These are phyloP conservation scores for Exserohilum rostratum DNA, from an alignment of 2,329 filamentous ascomycete genomes.

Conservation along the genomic window DNA sequence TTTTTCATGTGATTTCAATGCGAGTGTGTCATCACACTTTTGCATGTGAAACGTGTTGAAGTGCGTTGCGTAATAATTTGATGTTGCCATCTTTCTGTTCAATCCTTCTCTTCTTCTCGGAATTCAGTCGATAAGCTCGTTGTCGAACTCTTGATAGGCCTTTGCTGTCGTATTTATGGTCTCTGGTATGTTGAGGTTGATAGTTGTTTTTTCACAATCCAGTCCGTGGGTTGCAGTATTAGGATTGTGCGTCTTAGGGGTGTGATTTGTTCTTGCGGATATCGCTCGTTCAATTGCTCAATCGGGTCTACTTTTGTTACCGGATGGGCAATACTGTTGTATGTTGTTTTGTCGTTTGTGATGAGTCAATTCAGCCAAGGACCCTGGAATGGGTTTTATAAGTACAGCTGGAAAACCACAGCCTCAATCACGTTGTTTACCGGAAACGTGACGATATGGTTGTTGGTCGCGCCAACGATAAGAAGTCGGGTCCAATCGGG, in stretches of 20 bases:
- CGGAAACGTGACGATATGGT: not conserved
- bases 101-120: not conserved
- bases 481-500: conserved; percentile 11
- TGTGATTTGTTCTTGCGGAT: not conserved
- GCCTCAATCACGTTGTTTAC: conserved; percentile 23
- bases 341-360: not conserved
- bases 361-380: not conserved
- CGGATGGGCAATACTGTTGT: not conserved
- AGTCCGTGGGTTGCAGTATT: not conserved
- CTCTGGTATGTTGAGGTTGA: not conserved
- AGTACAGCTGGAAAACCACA: not conserved
- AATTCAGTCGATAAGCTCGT: not conserved
- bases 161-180: not conserved
- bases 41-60: conserved; percentile 20
- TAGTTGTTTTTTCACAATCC: not conserved
- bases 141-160: not conserved
- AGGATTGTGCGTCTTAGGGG: not conserved
- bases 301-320: conserved; percentile 1
- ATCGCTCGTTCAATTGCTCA: not conserved
- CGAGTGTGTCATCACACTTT: not conserved
- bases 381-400: conserved; percentile 3
- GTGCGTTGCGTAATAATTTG: conserved; percentile 29
- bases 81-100: conserved; percentile 17
- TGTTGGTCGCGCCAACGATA: conserved; percentile 16
- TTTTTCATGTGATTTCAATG: conserved; percentile 4